Evolutionary conservation across 2,329 filamentous ascomycete genomes (phyloP).

Genomic region (Fusarium redolens): DNA sequence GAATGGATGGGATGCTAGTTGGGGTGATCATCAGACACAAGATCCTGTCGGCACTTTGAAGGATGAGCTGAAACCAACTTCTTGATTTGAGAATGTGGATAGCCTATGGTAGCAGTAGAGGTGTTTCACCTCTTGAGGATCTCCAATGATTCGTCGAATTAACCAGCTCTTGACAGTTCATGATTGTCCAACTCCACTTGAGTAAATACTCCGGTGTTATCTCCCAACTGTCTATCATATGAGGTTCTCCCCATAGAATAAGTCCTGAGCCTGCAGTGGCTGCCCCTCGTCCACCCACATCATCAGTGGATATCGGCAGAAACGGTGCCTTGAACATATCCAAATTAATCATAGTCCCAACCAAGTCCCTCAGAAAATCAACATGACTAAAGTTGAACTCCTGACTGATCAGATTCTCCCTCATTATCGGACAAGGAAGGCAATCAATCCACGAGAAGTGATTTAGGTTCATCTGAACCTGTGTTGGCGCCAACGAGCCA

Average conservation of each 20-base stretch:
- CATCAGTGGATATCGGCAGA: too few species aligned
- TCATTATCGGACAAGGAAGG: not conserved
- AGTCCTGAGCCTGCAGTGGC: not conserved
- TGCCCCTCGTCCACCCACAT: too few species aligned
- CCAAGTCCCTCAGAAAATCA: not conserved
- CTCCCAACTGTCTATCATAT: not conserved
- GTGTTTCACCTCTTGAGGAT: not conserved
- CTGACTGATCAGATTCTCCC: not conserved
- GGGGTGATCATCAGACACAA: conserved; percentile 2
- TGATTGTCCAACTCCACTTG: not conserved
- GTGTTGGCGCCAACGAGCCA: not conserved
- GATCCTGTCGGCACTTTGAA: not conserved
- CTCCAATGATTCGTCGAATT: not conserved
- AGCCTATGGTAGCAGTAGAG: not conserved
- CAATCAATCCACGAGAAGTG: conserved; percentile 2
- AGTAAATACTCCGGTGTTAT: not conserved
- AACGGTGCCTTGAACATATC: not conserved
- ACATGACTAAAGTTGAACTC: not conserved
- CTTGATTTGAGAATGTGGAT: not conserved
- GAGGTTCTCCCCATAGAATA: not conserved
- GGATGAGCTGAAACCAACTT: not conserved
- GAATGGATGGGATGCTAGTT: not conserved
- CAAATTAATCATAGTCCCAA: not conserved
- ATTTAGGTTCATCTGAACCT: not conserved
- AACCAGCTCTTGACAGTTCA: not conserved